A percentile compares a stretch with the other conserved stretches of the same genome.
Evolutionary conservation across 768 basidiomycete genomes (phyloP).

Genomic region (Amanita jacksonii): DNA sequence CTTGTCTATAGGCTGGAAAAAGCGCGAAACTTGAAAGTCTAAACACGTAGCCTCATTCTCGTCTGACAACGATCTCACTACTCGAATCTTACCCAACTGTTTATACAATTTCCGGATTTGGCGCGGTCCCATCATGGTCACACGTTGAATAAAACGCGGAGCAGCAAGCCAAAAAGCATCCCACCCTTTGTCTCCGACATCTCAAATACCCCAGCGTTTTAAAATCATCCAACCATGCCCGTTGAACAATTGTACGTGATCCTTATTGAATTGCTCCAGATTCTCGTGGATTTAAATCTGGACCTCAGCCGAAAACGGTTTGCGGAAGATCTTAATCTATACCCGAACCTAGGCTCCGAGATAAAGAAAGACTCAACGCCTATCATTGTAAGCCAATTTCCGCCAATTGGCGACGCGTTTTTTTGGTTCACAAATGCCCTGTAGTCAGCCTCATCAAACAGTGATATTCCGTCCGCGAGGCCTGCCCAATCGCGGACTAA

Average conservation of each 20-base stretch:
- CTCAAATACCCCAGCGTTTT: too few relatives aligned
- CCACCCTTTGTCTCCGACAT: too few relatives aligned
- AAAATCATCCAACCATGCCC: slow-evolving; percentile 23
- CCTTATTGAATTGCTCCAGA: background rate
- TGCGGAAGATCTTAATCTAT: slow-evolving; percentile 21
- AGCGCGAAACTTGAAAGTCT: too few relatives aligned
- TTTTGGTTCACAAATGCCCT: background rate
- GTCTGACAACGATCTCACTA: too few relatives aligned
- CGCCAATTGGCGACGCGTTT: background rate
- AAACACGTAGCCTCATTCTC: too few relatives aligned
- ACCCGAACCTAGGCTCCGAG: slow-evolving; percentile 21
- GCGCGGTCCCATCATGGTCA: background rate
- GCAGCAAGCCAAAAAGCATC: too few relatives aligned
- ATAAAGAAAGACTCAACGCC: slow-evolving; percentile 13
- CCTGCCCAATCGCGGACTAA: slow-evolving; percentile 8
- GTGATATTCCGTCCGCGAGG: slow-evolving; percentile 11
- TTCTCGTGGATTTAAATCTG: background rate
- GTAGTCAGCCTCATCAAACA: slow-evolving; percentile 22
- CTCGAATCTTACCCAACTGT: too few relatives aligned
- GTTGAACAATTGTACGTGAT: slow-evolving; percentile 25
- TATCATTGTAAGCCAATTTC: slow-evolving; percentile 18
- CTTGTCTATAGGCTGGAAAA: too few relatives aligned
- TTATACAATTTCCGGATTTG: too few relatives aligned
- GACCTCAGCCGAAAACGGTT: slow-evolving; percentile 22
- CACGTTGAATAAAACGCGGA: background rate